Base-by-base conservation (phyloP, 345 rosid species). In the Salix exigua region DNA sequence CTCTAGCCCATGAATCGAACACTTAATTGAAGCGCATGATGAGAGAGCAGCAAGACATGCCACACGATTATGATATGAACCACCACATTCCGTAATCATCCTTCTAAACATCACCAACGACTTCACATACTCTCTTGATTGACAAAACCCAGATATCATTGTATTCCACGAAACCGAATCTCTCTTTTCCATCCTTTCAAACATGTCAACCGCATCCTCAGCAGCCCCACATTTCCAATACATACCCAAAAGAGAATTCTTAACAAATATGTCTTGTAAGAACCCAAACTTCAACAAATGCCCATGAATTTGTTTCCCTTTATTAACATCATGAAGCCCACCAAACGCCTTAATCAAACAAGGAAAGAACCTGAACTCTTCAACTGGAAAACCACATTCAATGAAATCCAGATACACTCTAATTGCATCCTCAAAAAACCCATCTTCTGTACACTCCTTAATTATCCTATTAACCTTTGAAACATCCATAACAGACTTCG, bases 151-250 rank as follows among this genome's bases (percentile, higher is more conserved):
- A 21, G 85, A 81, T 42, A 83, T 80, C 85, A 87, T 81, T 12
- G 87, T 67, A 78, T 82, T 87, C 90, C 88, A 85, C 3, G 88
- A 83, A 68, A 85, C 83, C 25, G 72, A 44, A 75, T 87, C 85
- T 71, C 82, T 81, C 40, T 71, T 72, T 21, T 63, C 31, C 87
- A 82, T 81, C 77, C 61, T 81, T 65, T 82, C 86, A 75, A 87
- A 84, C 79, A 85, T n/a, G 7, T 68, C n/a, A 64, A 79, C 72
- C 17, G 86, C 87, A 37, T 77, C 76, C 37, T 11, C 51, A 60
- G 38, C 77, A 3, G 66, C 77, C 66, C 78, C 77, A 70, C 77
- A 81, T 61, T 81, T 83, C 78, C 80, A 79, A 37, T 81, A 85
- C 75, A 83, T 75, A 21, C 73, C 70, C 69, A 85, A 68, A 33